Conservation (phyloP, 2,329 filamentous ascomycete species). For the Pestalotiopsis sp. region DNA sequence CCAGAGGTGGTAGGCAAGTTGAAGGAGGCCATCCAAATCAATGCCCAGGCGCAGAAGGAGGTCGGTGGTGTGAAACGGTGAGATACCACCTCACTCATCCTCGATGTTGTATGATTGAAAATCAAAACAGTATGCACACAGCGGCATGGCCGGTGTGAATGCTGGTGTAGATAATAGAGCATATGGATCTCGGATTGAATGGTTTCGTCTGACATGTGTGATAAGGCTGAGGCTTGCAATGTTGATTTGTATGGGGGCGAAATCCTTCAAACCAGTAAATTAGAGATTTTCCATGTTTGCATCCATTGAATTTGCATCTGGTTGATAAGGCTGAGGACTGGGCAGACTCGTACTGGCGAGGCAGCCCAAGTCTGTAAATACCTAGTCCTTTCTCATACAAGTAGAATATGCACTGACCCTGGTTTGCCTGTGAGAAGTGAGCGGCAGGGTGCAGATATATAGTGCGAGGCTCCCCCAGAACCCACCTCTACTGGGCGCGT, state of each 20-base stretch:
- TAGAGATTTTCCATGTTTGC: no score
- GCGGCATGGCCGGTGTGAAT: no score
- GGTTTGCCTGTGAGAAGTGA: not conserved
- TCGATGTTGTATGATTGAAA: no score
- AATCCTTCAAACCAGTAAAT: no score
- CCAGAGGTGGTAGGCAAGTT: constrained; percentile 62
- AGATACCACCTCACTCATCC: no score
- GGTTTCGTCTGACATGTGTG: no score
- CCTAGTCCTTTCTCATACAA: not conserved
- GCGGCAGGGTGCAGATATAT: not conserved
- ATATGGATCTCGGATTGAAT: no score
- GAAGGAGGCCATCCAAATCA: constrained; percentile 63
- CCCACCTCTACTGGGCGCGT: not conserved
- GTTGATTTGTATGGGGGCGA: no score
- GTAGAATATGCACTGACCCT: not conserved
- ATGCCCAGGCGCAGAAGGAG: constrained; percentile 55
- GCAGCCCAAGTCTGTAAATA: not conserved
- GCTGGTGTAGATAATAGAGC: no score
- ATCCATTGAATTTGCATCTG: no score
- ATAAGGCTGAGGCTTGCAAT: no score
- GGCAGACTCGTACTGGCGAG: not conserved
- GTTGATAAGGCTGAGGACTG: not conserved
- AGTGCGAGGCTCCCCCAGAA: not conserved
- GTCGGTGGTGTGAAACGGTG: constrained; percentile 22
- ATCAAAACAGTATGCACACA: no score